phyloP scores from a whole-genome alignment of 108 stramenopile genomes.

The Cyclotella distinguenda region DNA sequence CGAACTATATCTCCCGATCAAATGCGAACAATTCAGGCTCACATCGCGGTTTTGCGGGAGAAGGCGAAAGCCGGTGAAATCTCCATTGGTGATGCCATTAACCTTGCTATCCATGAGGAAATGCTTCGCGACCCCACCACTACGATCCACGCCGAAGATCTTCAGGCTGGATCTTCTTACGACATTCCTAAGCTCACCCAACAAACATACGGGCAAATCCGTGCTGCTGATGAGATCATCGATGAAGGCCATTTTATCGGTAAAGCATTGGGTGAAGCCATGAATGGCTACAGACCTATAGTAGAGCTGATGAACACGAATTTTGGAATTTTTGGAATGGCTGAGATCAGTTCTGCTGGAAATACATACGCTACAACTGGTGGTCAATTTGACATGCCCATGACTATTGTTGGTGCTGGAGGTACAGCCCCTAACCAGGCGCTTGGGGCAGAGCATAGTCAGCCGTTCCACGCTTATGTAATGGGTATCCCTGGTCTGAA shows the following conservation, averaged over 20 bases:
- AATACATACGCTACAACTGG: slow-evolving; percentile 98
- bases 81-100: slow-evolving; percentile 97
- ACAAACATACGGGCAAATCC: slow-evolving; percentile 92
- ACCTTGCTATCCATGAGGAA: slow-evolving; percentile 98
- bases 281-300: slow-evolving; percentile 98
- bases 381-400: slow-evolving; percentile 97
- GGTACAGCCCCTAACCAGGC: slow-evolving; percentile 98
- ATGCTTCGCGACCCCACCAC: slow-evolving; percentile 99
- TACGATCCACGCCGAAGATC: slow-evolving; percentile 97
- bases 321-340: slow-evolving; percentile 99
- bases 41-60: slow-evolving; percentile 71
- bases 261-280: slow-evolving; percentile 97
- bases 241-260: slow-evolving; percentile 99
- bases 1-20: slow-evolving; percentile 76
- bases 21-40: slow-evolving; percentile 72
- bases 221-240: slow-evolving; percentile 98
- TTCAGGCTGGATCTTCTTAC: slow-evolving; percentile 97
- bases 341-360: slow-evolving; percentile 95
- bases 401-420: slow-evolving; percentile 98
- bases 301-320: slow-evolving; percentile 99
- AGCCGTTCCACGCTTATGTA: slow-evolving; percentile 98
- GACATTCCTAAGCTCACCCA: slow-evolving; percentile 98
- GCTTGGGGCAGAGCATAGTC: slow-evolving; percentile 97
- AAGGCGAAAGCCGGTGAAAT: slow-evolving; percentile 90
- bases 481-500: slow-evolving; percentile 99